Conservation (phyloP, 371 early-diverging fungal genomes). For the Zychaea mexicana region DNA sequence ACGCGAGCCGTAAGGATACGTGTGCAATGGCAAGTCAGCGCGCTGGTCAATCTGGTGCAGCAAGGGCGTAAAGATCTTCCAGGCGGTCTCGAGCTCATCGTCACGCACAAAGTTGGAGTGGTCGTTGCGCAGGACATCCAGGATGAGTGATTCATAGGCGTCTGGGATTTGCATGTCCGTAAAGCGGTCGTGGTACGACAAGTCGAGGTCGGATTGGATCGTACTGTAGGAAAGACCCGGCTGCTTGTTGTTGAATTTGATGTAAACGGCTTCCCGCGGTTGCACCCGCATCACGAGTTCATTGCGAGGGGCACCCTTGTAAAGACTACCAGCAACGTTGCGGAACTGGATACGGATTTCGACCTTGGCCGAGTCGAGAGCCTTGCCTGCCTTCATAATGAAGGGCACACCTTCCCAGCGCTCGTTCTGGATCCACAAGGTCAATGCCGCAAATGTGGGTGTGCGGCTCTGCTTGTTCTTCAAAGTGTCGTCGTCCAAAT, state of each 20-base stretch:
- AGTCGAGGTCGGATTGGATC: conserved; percentile 88
- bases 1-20: conserved; percentile 84
- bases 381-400: conserved; percentile 91
- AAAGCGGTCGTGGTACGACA: conserved; percentile 87
- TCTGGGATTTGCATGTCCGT: conserved; percentile 88
- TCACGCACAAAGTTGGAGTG: conserved; percentile 96
- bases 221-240: conserved; percentile 75
- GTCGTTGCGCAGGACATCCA: conserved; percentile 89
- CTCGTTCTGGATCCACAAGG: conserved; percentile 82
- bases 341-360: conserved; percentile 91
- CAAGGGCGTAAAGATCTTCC: conserved; percentile 96
- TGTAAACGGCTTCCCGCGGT: conserved; percentile 92
- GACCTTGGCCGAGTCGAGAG: conserved; percentile 83
- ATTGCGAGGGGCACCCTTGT: conserved; percentile 78
- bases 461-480: conserved; percentile 60
- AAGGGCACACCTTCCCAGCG: conserved; percentile 94
- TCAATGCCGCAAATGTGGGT: conserved; percentile 87
- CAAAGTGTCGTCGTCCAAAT: conserved; percentile 89
- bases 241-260: conserved; percentile 94
- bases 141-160: conserved; percentile 92
- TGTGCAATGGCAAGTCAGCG: conserved; percentile 60
- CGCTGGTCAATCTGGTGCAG: conserved; percentile 82
- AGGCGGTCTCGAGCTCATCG: conserved; percentile 94
- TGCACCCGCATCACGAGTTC: conserved; percentile 95
- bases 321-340: conserved; percentile 82